A percentile compares a stretch with the other conserved stretches of the same genome.
Evolutionary conservation across 2,329 filamentous ascomycete genomes (phyloP).

Genomic region (Dryadomyces sulphureus): DNA sequence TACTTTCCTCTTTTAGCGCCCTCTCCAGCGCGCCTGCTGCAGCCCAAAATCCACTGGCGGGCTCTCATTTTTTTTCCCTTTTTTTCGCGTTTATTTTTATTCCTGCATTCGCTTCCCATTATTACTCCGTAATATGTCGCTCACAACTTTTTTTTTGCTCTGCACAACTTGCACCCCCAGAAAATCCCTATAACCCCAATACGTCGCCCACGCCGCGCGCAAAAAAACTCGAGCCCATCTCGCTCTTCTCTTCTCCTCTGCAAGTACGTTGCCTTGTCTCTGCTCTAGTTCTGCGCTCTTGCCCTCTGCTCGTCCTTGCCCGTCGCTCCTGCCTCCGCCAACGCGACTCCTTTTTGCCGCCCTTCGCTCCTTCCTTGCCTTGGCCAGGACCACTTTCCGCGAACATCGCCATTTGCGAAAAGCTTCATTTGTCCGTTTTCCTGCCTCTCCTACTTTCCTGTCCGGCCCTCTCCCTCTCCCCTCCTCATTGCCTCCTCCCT

Average conservation of each 20-base stretch:
- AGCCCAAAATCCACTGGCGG: not conserved
- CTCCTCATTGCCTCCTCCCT: not conserved
- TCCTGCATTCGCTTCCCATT: not conserved
- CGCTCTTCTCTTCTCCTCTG: not conserved
- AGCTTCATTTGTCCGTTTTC: not conserved
- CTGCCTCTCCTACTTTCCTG: not conserved
- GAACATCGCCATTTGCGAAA: constrained; percentile 1
- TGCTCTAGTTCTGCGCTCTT: too few species aligned
- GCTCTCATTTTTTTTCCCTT: not conserved
- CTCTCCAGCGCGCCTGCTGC: not conserved
- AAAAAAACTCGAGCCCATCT: not conserved
- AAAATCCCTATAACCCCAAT: constrained; percentile 8
- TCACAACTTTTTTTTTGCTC: not conserved
- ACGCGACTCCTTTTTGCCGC: not conserved
- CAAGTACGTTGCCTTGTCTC: not conserved
- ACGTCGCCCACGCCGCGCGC: constrained; percentile 4
- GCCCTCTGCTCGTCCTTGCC: too few species aligned
- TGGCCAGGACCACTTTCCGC: not conserved
- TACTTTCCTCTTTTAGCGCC: constrained; percentile 6
- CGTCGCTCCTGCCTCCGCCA: too few species aligned
- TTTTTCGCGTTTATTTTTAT: not conserved
- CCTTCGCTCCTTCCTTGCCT: not conserved
- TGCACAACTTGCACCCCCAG: constrained; percentile 1
- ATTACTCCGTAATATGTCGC: too few species aligned
- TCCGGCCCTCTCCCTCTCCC: not conserved